These are phyloP conservation scores for Erucastrum elatum DNA, from an alignment of 345 rosid species.

Conservation along the genomic window DNA sequence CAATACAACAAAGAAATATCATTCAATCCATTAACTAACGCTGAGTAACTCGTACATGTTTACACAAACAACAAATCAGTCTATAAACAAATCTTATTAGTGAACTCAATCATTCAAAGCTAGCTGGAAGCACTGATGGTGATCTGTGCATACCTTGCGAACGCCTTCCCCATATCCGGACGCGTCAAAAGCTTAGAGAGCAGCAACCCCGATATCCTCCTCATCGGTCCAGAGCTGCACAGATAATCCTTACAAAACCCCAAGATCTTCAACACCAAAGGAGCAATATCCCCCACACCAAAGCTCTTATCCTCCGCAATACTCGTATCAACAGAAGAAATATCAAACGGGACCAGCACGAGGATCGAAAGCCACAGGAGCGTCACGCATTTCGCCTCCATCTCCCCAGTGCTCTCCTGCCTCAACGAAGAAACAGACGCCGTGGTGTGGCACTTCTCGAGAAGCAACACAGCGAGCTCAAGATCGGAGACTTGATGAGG, in stretches of 20 bases:
- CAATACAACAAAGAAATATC: constrained; percentile 13
- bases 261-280: constrained; percentile 70
- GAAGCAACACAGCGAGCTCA: constrained; percentile 80
- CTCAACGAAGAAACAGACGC: constrained; percentile 62
- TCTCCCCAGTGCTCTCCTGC: constrained; percentile 94
- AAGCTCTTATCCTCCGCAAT: constrained; percentile 45
- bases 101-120: not conserved
- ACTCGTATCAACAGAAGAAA: constrained; percentile 85
- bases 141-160: constrained; percentile 53
- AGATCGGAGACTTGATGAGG: constrained; percentile 94
- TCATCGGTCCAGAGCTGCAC: constrained; percentile 91
- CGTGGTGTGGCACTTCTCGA: constrained; percentile 75
- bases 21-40: not conserved
- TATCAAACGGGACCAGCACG: constrained; percentile 89
- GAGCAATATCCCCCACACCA: constrained; percentile 58
- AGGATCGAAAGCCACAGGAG: constrained; percentile 95
- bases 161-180: constrained; percentile 89
- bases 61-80: not conserved
- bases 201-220: constrained; percentile 78
- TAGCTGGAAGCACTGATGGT: not conserved
- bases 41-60: not conserved
- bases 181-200: constrained; percentile 86
- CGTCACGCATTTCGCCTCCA: constrained; percentile 89
- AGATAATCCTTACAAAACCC: constrained; percentile 85
- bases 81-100: not conserved